These are phyloP conservation scores for Colletotrichum orbiculare DNA, from an alignment of 2,329 filamentous ascomycete species.

Conservation along the genomic window DNA sequence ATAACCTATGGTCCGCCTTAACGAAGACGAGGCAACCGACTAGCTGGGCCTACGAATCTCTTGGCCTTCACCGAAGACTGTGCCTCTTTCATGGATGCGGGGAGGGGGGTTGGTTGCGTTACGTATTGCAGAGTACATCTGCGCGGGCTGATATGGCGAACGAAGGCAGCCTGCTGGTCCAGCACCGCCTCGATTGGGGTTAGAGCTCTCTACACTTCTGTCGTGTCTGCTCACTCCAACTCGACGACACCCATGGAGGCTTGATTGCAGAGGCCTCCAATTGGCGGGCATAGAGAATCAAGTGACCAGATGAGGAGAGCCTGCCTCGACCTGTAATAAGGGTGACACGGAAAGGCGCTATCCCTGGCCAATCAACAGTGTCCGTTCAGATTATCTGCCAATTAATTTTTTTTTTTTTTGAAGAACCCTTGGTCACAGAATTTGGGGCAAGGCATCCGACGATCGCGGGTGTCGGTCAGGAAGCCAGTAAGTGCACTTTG, in stretches of 20 bases:
- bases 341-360: slow-evolving; percentile 52
- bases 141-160: slow-evolving; percentile 22
- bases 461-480: slow-evolving; percentile 17
- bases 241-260: neutral
- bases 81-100: slow-evolving; percentile 18
- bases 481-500: slow-evolving; percentile 7
- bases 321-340: slow-evolving; percentile 77
- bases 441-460: slow-evolving; percentile 3
- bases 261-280: slow-evolving; percentile 16
- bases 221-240: neutral
- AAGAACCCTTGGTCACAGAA: slow-evolving; percentile 13
- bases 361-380: slow-evolving; percentile 7
- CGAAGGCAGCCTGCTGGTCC: slow-evolving; percentile 7
- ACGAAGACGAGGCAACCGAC: slow-evolving; percentile 21
- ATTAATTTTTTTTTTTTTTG: neutral
- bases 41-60: neutral
- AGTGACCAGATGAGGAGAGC: slow-evolving; percentile 14
- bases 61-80: slow-evolving; percentile 25
- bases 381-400: neutral
- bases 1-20: slow-evolving; percentile 13
- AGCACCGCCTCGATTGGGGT: slow-evolving; percentile 17
- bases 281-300: slow-evolving; percentile 11
- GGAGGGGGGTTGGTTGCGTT: neutral
- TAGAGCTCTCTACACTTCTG: slow-evolving; percentile 22
- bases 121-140: slow-evolving; percentile 16